phyloP scores from a whole-genome alignment of 2,329 filamentous ascomycete species.

The Lecanicillium sp. region DNA sequence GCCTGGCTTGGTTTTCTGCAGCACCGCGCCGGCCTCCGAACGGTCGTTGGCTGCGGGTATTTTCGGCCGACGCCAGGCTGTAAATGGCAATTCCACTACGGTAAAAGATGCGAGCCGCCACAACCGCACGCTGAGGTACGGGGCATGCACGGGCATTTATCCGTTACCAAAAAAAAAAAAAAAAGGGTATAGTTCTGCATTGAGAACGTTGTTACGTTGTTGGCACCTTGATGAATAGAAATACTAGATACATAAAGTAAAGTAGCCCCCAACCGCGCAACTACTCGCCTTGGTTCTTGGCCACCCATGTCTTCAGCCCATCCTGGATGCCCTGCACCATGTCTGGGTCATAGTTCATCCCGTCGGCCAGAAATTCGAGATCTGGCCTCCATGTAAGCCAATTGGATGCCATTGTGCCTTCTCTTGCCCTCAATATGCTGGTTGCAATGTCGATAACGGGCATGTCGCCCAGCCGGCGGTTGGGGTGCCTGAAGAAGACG shows the following conservation, averaged over 20 bases:
- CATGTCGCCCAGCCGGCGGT: slow-evolving; percentile 19
- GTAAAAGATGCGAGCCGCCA: slow-evolving; percentile 1
- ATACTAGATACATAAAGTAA: too few relatives aligned
- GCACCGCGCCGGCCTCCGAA: slow-evolving; percentile 4
- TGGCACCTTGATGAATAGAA: too few relatives aligned
- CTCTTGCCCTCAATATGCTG: slow-evolving; percentile 35
- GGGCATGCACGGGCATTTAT: too few relatives aligned
- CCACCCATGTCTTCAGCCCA: slow-evolving; percentile 30
- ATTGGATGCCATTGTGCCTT: slow-evolving; percentile 33
- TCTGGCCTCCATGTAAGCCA: slow-evolving; percentile 40
- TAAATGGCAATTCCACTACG: slow-evolving; percentile 5
- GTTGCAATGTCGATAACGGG: slow-evolving; percentile 33
- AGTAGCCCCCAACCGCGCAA: too few relatives aligned
- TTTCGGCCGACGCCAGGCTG: not conserved
- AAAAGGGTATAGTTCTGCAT: too few relatives aligned
- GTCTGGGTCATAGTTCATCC: slow-evolving; percentile 25
- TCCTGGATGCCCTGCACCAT: slow-evolving; percentile 27
- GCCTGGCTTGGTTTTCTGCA: not conserved
- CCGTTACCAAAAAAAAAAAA: too few relatives aligned
- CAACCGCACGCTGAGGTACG: too few relatives aligned
- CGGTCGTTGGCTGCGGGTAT: not conserved
- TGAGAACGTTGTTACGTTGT: too few relatives aligned
- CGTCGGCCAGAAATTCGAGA: slow-evolving; percentile 24
- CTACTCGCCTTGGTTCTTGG: slow-evolving; percentile 23
- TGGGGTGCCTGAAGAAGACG: slow-evolving; percentile 25